phyloP scores from a whole-genome alignment of 352 stramenopile genomes.

The Pythium chondricola region DNA sequence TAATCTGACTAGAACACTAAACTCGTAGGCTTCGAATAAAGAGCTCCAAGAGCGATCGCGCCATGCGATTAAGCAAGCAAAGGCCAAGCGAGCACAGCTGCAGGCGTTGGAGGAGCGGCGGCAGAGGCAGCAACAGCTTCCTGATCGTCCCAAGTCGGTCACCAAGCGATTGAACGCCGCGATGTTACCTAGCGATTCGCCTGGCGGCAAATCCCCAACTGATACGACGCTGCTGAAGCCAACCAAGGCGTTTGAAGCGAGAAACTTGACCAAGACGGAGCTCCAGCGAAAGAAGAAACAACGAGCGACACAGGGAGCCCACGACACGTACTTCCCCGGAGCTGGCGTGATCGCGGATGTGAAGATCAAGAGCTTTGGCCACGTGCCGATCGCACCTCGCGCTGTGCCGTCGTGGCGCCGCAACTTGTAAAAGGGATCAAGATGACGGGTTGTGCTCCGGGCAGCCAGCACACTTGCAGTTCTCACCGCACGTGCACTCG shows the following conservation, averaged over 20 bases:
- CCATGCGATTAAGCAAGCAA: conserved; percentile 49
- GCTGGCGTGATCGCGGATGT: conserved; percentile 38
- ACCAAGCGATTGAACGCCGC: conserved; percentile 5
- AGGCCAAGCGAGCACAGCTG: conserved; percentile 39
- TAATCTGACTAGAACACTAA: too few relatives aligned
- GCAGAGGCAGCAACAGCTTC: conserved; percentile 30
- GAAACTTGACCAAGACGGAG: conserved; percentile 38
- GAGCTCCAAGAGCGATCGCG: conserved; percentile 44
- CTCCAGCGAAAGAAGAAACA: conserved; percentile 29
- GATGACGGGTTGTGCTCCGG: conserved; percentile 62
- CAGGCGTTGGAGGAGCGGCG: conserved; percentile 33
- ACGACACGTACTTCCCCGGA: conserved; percentile 50
- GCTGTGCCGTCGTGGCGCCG: conserved; percentile 51
- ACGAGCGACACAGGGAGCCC: conserved; percentile 35
- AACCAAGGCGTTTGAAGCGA: conserved; percentile 48
- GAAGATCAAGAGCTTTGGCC: conserved; percentile 64
- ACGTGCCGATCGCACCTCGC: conserved; percentile 56
- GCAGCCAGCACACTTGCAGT: conserved; percentile 71
- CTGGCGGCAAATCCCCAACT: conserved; percentile 5
- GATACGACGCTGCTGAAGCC: conserved; percentile 12
- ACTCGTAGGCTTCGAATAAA: conserved; percentile 36
- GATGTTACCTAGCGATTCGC: background rate
- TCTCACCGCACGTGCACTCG: conserved; percentile 75
- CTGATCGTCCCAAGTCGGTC: conserved; percentile 31
- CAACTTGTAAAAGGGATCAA: conserved; percentile 29